Evolutionary conservation across 2,329 filamentous ascomycete genomes (phyloP).

Genomic region (Epichloe elymi): DNA sequence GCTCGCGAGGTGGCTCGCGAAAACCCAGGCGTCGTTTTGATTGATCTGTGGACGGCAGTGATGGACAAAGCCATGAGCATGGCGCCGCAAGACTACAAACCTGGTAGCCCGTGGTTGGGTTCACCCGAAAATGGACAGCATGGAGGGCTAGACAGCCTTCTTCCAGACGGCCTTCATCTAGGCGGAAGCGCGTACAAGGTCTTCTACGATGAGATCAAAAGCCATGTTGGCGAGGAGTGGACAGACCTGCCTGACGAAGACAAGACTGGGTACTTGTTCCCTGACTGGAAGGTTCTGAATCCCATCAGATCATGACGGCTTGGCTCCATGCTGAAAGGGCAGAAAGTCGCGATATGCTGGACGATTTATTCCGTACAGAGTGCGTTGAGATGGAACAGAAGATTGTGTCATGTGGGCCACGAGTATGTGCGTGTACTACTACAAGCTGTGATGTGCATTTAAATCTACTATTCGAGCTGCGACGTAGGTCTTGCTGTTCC

Average conservation of each 20-base stretch:
- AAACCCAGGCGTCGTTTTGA: slow-evolving; percentile 51
- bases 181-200: slow-evolving; percentile 39
- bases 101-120: slow-evolving; percentile 33
- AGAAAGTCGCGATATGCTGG: neutral
- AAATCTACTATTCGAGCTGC: too few relatives aligned
- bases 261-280: slow-evolving; percentile 29
- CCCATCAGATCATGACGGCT: neutral
- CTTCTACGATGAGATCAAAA: slow-evolving; percentile 34
- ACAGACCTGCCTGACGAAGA: slow-evolving; percentile 21
- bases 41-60: slow-evolving; percentile 71
- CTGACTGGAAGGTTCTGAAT: slow-evolving; percentile 31
- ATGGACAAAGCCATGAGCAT: slow-evolving; percentile 54
- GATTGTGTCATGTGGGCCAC: too few relatives aligned
- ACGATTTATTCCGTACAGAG: neutral
- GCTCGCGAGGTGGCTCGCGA: slow-evolving; percentile 55
- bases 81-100: slow-evolving; percentile 43
- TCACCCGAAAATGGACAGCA: slow-evolving; percentile 35
- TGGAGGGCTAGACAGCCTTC: slow-evolving; percentile 36
- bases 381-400: neutral
- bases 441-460: too few relatives aligned
- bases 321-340: neutral
- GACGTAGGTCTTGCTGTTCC: too few relatives aligned
- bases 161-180: slow-evolving; percentile 48
- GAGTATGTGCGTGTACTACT: too few relatives aligned
- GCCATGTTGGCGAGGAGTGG: slow-evolving; percentile 35